Percentiles rank a stretch among this genome's conserved stretches.
Conservation (phyloP, 2,329 filamentous ascomycete species). For the Xylaria hypoxylon region DNA sequence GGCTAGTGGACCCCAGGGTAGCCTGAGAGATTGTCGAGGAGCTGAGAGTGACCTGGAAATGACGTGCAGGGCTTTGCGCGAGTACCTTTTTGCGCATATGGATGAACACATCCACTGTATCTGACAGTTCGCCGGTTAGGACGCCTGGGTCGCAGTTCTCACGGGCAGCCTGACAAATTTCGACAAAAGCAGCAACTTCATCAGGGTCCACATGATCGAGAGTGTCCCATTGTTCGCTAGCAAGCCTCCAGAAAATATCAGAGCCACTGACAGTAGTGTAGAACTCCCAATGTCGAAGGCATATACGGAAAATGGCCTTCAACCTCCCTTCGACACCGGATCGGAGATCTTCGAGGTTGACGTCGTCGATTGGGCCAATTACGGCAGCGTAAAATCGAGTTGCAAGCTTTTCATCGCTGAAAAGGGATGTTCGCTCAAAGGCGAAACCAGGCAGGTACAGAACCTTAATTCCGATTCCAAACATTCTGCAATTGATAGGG, state of each 20-base stretch:
- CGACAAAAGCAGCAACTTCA: constrained; percentile 16
- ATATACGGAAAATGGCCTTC: constrained; percentile 18
- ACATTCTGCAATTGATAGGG: background rate
- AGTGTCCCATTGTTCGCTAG: constrained; percentile 24
- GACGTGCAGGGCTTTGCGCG: background rate
- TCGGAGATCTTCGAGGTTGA: background rate
- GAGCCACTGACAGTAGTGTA: constrained; percentile 4
- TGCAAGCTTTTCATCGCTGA: background rate
- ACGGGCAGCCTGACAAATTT: constrained; percentile 1
- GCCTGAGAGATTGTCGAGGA: background rate
- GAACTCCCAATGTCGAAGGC: background rate
- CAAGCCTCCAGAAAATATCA: constrained; percentile 18
- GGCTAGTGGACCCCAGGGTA: background rate
- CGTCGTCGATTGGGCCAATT: background rate
- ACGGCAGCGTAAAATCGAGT: constrained; percentile 1
- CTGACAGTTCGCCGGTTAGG: background rate
- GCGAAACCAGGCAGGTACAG: constrained; percentile 10
- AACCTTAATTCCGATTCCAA: background rate
- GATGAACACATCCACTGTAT: constrained; percentile 16
- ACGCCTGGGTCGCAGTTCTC: background rate
- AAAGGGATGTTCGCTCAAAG: background rate
- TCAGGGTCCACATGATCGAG: background rate
- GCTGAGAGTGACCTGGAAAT: background rate
- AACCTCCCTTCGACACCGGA: constrained; percentile 7
- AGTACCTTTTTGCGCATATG: constrained; percentile 5